Evolutionary conservation across 2,329 filamentous ascomycete species (phyloP), one percentile per base, ranked within the genome.

Genomic region (Neonectria magnoliae): DNA sequence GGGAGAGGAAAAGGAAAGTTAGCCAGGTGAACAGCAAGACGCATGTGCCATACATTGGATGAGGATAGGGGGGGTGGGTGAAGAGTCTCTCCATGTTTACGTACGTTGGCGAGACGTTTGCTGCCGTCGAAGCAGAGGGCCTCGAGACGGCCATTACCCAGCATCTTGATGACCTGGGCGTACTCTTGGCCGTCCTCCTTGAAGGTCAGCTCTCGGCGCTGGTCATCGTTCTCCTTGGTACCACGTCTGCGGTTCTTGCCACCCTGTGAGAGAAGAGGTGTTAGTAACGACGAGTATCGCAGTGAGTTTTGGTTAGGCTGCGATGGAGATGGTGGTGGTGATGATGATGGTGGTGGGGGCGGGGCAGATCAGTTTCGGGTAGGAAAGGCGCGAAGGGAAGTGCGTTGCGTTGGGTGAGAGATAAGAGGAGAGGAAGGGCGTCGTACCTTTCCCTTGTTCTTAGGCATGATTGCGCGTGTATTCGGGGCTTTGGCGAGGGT

Each of bases 221-320:
- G 94, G 80, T 98, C 97, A 87, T 98, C 96, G 84, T 96, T 97
- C 85, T 97, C 93, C 88, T 97, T 97, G 91, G 98, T 98, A 84
- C 95, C 95, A 85, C 96, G 90, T 89, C 95, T 92, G 83, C 95
- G 88, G 85, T 98, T 98, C 89, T 98, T 98, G 85, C 95, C 95
- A 82, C 95, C 95, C 93, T 96, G 76, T 88, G 59, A 42, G 41
- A 63, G 36, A 57, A 57, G 62, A 25, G 47, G 29, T 48, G 64
- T 76, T 67, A 76, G 70, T 58, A 45, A 65, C 29, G 22, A 20
- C 2, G 6, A 51, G 48, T 29, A 25, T 58, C 44, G 11, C 20
- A 29, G 45, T 64, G 55, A 56, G 33, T 20, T 27, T 27, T 27
- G 38, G 53, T 61, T 60, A 16, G 16, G 48, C 7, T 31, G 45